phyloP scores from a whole-genome alignment of 2,329 filamentous ascomycete genomes.

The Aureobasidium vineae region DNA sequence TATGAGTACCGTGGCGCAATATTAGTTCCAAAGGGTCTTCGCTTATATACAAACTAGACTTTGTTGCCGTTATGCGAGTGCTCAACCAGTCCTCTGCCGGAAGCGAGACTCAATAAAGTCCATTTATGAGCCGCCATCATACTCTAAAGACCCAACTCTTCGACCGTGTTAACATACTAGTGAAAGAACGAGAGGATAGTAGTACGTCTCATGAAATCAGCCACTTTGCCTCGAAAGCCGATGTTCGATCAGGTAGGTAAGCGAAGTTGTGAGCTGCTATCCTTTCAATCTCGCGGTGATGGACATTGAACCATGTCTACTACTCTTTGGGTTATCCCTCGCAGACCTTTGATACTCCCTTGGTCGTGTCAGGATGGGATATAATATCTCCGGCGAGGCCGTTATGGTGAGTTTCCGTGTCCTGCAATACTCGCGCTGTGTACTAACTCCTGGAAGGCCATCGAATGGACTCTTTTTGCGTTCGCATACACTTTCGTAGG shows the following conservation, averaged over 20 bases:
- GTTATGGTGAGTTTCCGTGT: constrained; percentile 26
- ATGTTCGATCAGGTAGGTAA: neutral
- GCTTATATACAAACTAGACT: neutral
- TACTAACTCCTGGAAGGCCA: neutral
- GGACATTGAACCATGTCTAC: neutral
- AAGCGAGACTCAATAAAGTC: neutral
- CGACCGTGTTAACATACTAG: neutral
- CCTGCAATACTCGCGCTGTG: neutral
- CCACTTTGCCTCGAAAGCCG: neutral
- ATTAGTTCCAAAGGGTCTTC: neutral
- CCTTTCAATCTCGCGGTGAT: neutral
- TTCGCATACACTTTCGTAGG: constrained; percentile 6
- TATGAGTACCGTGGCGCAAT: constrained; percentile 3
- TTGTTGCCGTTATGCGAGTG: neutral
- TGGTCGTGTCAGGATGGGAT: neutral
- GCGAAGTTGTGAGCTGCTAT: neutral
- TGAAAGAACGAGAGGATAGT: neutral
- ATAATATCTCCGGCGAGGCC: constrained; percentile 29
- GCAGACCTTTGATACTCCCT: neutral
- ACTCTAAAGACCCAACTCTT: neutral
- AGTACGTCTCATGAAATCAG: neutral
- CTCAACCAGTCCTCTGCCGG: neutral
- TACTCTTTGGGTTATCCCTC: neutral
- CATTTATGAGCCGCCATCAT: neutral
- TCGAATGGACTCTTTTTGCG: constrained; percentile 14